Evolutionary conservation across 108 stramenopile species (phyloP).

Genomic region (Cylindrotheca fusiformis): DNA sequence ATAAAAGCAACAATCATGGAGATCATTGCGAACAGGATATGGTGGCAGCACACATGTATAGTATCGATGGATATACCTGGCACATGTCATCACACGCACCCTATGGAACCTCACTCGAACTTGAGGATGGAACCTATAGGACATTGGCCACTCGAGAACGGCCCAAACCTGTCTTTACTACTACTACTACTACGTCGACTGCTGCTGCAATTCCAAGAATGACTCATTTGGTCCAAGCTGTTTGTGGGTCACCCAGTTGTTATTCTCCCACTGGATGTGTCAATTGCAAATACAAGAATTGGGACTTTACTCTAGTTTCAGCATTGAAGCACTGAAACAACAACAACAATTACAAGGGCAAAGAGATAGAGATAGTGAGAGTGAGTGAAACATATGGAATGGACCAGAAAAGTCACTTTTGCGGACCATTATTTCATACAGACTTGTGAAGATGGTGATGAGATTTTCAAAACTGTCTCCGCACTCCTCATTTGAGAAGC

Average conservation of each 20-base stretch:
- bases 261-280: constrained; percentile 3
- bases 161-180: constrained; percentile 5
- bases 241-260: constrained; percentile 11
- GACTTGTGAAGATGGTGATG: no score
- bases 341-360: no score
- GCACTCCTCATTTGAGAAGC: no score
- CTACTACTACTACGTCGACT: no score
- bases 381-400: no score
- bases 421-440: no score
- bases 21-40: neutral
- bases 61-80: neutral
- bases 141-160: constrained; percentile 14
- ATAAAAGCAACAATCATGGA: no score
- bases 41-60: neutral
- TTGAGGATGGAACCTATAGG: neutral
- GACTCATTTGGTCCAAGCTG: constrained; percentile 10
- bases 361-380: no score
- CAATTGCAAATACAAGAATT: constrained; percentile 12
- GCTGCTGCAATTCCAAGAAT: no score
- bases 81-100: neutral
- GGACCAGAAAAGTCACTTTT: no score
- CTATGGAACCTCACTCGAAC: constrained; percentile 4
- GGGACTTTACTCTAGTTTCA: constrained; percentile 8
- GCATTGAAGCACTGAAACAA: no score
- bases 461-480: no score